Evolutionary conservation across 768 basidiomycete species (phyloP).

Genomic region (Leccinum subgranulosum): DNA sequence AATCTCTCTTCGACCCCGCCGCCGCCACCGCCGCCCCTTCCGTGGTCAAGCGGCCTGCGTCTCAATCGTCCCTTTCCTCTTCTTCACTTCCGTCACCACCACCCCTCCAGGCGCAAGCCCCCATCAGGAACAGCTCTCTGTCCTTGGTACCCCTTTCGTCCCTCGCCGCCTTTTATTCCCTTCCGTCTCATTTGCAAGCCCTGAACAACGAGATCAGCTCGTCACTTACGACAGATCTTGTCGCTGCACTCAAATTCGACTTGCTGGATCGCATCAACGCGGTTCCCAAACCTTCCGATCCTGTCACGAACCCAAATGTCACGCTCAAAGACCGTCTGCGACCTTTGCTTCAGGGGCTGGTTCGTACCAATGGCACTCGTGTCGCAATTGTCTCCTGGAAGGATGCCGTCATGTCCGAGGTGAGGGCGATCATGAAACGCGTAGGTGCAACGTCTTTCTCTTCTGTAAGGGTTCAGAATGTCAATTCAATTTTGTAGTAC

Average conservation of each 20-base stretch:
- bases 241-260: slow-evolving; percentile 66
- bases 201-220: slow-evolving; percentile 69
- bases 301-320: slow-evolving; percentile 32
- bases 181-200: slow-evolving; percentile 69
- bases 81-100: slow-evolving; percentile 36
- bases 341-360: slow-evolving; percentile 75
- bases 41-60: neutral
- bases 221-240: slow-evolving; percentile 74
- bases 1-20: slow-evolving; percentile 49
- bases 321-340: slow-evolving; percentile 60
- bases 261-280: slow-evolving; percentile 50
- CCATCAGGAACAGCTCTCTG: slow-evolving; percentile 28
- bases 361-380: slow-evolving; percentile 66
- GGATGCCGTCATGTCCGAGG: slow-evolving; percentile 59
- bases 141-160: slow-evolving; percentile 59
- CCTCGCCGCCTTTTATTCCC: slow-evolving; percentile 66
- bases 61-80: slow-evolving; percentile 16
- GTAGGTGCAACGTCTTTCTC: slow-evolving; percentile 39
- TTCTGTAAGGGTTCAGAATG: neutral
- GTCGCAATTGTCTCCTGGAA: slow-evolving; percentile 70
- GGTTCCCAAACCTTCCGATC: slow-evolving; percentile 14
- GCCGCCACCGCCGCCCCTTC: slow-evolving; percentile 1
- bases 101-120: slow-evolving; percentile 3
- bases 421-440: slow-evolving; percentile 54
- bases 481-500: slow-evolving; percentile 37